Base-by-base conservation (phyloP, 164 flowering plant species). In the Tetracentron sinense region DNA sequence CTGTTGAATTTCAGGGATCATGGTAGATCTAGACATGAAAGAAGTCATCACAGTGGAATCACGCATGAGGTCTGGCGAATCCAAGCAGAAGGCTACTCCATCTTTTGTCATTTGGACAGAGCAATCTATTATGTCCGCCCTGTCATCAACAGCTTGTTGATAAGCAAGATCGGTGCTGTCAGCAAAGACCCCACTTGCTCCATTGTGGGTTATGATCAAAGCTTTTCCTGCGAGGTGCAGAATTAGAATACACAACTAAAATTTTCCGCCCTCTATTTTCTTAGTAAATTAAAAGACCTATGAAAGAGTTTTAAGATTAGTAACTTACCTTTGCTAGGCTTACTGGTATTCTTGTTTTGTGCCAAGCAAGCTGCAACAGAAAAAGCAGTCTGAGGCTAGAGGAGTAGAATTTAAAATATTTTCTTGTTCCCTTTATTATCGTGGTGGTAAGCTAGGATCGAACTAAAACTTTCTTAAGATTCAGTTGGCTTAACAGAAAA, bases 91-190 rank as follows among this genome's bases (percentile, higher is more conserved):
- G 21, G 93, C 79, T 16, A 85, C 71, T 58, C 92, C 95, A 72
- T 94, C 98, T 77, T 89, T 85, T 4, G 96, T 67, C 85, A 94
- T 77, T 75, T 91, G 98, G 52, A 94, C 96, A 0, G 87, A 74
- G 75, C 98, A 94, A 69, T 92, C 99, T 31, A 95, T 88, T 50
- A 92, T 78, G 69, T 95, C 92, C 11, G 89, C 92, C 14, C 98
- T 97, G 74, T 89, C 98, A 3, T 69, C 77, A 12, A 91, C 67
- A 25, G 98, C 95, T 78, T 89, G 81, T 57, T 87, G 75, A 60
- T 91, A 94, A 21, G 97, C 92, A 30, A 91, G 86, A 74, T 94
- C 99, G 17, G 90, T 89, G 77, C 86, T 61, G 11, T 83, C 92
- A 23, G 99, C 77, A 66, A 69, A 92, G 51, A 73, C 75, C 19